These are phyloP conservation scores for Pseudocercospora crystallina DNA, from an alignment of 2,329 filamentous ascomycete species.

Conservation along the genomic window DNA sequence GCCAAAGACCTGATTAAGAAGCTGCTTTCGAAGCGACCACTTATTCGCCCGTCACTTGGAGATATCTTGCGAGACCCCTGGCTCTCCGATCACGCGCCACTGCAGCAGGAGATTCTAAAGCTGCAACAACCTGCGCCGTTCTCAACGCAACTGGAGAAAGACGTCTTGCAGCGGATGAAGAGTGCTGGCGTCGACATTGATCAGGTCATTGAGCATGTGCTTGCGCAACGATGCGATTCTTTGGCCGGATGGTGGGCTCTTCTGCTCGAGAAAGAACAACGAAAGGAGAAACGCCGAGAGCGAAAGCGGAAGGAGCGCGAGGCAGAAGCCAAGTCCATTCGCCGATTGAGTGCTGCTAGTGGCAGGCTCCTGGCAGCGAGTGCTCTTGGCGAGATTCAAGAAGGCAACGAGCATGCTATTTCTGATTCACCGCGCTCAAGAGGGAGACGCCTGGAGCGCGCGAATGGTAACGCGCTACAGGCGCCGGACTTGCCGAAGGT, in stretches of 20 bases:
- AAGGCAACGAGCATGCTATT: slow-evolving; percentile 60
- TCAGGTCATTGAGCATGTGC: slow-evolving; percentile 87
- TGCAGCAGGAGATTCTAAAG: slow-evolving; percentile 86
- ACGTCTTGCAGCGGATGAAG: slow-evolving; percentile 87
- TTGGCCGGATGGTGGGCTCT: slow-evolving; percentile 96
- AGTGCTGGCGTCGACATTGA: slow-evolving; percentile 93
- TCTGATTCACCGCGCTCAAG: slow-evolving; percentile 64
- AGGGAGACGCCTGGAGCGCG: slow-evolving; percentile 72
- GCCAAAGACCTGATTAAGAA: slow-evolving; percentile 73
- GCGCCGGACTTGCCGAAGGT: slow-evolving; percentile 76
- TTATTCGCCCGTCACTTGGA: slow-evolving; percentile 75
- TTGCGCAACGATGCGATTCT: slow-evolving; percentile 84
- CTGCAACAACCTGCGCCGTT: slow-evolving; percentile 79
- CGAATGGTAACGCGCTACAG: slow-evolving; percentile 38
- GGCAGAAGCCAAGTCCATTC: slow-evolving; percentile 72
- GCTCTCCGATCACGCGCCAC: slow-evolving; percentile 78
- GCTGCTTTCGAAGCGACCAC: slow-evolving; percentile 85
- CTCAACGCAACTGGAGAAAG: slow-evolving; percentile 81
- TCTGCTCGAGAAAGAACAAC: slow-evolving; percentile 88
- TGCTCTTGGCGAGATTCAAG: slow-evolving; percentile 73
- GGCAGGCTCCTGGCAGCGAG: slow-evolving; percentile 74
- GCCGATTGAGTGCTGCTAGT: slow-evolving; percentile 84
- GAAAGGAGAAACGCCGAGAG: slow-evolving; percentile 78
- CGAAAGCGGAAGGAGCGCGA: slow-evolving; percentile 83
- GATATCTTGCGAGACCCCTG: slow-evolving; percentile 89